These are phyloP conservation scores for Pterulicium gracile DNA, from an alignment of 1,284 basidiomycete genomes.

Conservation along the genomic window DNA sequence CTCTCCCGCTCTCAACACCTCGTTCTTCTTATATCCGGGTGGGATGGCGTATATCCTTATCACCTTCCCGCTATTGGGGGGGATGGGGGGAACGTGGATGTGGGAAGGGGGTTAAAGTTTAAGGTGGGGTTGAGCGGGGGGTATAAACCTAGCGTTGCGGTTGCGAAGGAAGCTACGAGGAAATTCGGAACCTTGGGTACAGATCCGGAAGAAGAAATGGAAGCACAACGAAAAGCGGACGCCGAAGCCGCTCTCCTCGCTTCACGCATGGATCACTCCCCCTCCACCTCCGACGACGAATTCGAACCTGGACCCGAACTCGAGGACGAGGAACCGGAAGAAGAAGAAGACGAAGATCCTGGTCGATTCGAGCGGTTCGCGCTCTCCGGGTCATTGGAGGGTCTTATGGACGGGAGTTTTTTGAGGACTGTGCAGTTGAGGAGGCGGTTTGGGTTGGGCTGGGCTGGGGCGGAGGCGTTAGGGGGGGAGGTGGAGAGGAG, in stretches of 20 bases:
- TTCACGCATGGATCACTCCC: constrained; percentile 11
- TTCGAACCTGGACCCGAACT: constrained; percentile 7
- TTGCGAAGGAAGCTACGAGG: constrained; percentile 32
- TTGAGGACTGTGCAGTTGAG: constrained; percentile 40
- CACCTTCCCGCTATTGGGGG: constrained; percentile 24
- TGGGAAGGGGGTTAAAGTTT: constrained; percentile 33
- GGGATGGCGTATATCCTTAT: constrained; percentile 40
- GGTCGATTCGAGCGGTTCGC: constrained; percentile 43
- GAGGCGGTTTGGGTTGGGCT: constrained; percentile 39
- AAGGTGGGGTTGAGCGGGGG: constrained; percentile 40
- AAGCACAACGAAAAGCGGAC: constrained; percentile 7
- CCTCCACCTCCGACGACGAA: constrained; percentile 7
- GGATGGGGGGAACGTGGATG: too few species aligned
- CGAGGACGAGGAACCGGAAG: constrained; percentile 17
- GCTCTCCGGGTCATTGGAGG: constrained; percentile 47
- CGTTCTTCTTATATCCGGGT: constrained; percentile 47
- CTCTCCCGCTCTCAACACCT: constrained; percentile 39
- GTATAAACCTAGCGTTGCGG: constrained; percentile 44
- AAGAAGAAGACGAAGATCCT: constrained; percentile 21
- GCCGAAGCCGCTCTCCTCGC: constrained; percentile 8
- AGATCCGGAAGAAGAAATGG: constrained; percentile 28
- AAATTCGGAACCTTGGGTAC: constrained; percentile 33
- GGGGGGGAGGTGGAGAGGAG: constrained; percentile 31
- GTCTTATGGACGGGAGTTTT: constrained; percentile 41
- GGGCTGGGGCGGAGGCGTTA: constrained; percentile 54